Base-by-base conservation (phyloP, 805 yeast species). In the Tetrapisispora phaffii region DNA sequence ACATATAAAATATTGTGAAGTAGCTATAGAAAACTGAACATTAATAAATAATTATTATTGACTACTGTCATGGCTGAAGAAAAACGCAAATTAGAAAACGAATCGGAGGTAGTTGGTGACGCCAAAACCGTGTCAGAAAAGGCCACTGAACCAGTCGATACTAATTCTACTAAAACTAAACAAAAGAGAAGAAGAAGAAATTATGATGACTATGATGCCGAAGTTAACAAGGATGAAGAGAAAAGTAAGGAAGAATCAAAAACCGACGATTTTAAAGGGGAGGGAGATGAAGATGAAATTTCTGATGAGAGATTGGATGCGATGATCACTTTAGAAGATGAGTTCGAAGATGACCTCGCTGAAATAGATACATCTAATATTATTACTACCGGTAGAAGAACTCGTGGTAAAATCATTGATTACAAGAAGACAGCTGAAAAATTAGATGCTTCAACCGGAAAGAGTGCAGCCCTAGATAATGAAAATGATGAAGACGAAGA, bases 321-420 rank as follows among this genome's bases (percentile, higher is more conserved):
- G 43, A 42, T 65, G 34, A 62, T 63, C 45, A 74, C 66, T 26
- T 77, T 70, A 28, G 80, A 73, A 31, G 85, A 79, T 15, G 86
- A 77, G 7, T 88, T 79, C 21, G 93, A 84, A 31, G 95, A 85
- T 55, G 90, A 83, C 55, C 70, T 86, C 51, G 73, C 74, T 31
- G 95, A 83, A 65, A 85, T 88, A 53, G 95, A 85, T 58, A 72
- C 82, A 34, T 69, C 87, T 34, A 89, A 88, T 66, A 87, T 88
- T 60, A 87, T 87, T 52, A 73, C 82, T n/a, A 68, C 77, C 16
- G 93, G 94, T 13, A 75, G 95, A 66, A 84, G 96, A 71, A 88
- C 96, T 7, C 77, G 97, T 54, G 95, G 96, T 15, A 83, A 80
- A 58, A 83, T 82, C 17, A 82, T 89, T 54, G 96, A 88, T 66